Conservation (phyloP, 2,329 filamentous ascomycete species). For the Xylariaceae sp. region DNA sequence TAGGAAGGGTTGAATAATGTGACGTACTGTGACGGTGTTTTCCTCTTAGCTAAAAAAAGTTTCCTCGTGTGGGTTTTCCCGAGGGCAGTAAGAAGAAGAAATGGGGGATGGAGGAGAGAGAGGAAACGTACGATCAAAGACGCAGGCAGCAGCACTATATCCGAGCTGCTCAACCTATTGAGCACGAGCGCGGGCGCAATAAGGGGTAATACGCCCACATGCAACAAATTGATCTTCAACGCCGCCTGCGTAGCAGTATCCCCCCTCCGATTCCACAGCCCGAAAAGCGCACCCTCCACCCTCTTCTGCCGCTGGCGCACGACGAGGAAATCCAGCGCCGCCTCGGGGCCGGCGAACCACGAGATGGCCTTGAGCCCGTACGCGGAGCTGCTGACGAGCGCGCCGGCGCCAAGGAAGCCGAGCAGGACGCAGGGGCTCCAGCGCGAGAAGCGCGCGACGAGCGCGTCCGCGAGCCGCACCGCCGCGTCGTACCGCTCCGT, state of each 20-base stretch:
- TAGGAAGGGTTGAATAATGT: slow-evolving; percentile 41
- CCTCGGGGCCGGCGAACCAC: slow-evolving; percentile 47
- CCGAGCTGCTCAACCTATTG: slow-evolving; percentile 58
- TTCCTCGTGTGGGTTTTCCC: no score
- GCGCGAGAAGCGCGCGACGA: slow-evolving; percentile 52
- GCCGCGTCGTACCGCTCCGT: slow-evolving; percentile 68
- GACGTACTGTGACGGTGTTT: slow-evolving; percentile 40
- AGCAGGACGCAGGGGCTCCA: slow-evolving; percentile 59
- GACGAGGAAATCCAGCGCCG: slow-evolving; percentile 38
- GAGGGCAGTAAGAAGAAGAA: no score
- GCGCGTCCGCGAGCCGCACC: slow-evolving; percentile 57
- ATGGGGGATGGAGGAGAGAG: background rate
- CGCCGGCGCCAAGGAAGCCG: slow-evolving; percentile 49
- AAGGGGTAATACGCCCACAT: slow-evolving; percentile 45
- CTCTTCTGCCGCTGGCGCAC: slow-evolving; percentile 11
- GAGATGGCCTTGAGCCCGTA: slow-evolving; percentile 49
- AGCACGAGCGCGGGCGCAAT: slow-evolving; percentile 64
- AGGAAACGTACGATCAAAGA: slow-evolving; percentile 26
- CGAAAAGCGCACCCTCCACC: no score
- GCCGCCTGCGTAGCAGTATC: slow-evolving; percentile 5
- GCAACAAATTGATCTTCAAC: slow-evolving; percentile 18
- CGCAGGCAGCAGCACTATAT: slow-evolving; percentile 36
- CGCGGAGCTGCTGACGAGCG: slow-evolving; percentile 46
- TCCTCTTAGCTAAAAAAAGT: background rate
- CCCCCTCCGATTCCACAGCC: no score